These are phyloP conservation scores for Pelargonium australe DNA, from an alignment of 441 rosid species.

Conservation along the genomic window DNA sequence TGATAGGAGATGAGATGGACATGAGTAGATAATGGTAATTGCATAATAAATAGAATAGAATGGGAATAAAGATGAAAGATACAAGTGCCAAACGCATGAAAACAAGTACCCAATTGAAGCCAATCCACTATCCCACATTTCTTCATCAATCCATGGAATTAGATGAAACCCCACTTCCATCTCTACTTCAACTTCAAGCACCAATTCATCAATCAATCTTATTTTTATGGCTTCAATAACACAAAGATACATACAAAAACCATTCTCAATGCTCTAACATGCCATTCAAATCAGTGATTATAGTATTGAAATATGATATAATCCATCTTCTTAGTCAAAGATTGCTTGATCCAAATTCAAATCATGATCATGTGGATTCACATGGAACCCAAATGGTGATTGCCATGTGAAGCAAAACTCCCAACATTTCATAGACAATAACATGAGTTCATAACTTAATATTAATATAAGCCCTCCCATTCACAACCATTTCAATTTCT, in stretches of 20 bases:
- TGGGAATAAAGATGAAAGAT: conserved; percentile 1
- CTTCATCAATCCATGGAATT: neutral
- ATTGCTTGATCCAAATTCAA: neutral
- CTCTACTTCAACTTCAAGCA: no score
- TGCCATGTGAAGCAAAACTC: neutral
- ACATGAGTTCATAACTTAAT: neutral
- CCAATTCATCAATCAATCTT: no score
- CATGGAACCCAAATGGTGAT: neutral
- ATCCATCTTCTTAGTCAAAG: no score
- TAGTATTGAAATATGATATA: no score
- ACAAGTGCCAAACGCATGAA: neutral
- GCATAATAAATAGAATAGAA: neutral
- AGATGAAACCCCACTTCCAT: neutral
- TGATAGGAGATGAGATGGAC: no score
- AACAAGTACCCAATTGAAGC: neutral
- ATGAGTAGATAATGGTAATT: no score
- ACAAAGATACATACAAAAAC: no score
- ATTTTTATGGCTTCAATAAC: no score
- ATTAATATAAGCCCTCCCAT: no score
- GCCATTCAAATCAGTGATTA: no score
- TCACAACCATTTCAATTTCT: no score
- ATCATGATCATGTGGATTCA: neutral
- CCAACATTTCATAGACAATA: neutral
- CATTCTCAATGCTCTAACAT: no score
- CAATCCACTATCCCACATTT: neutral